Conservation (phyloP, 225 moss, liverwort and hornwort species). For the Rhytidiadelphus loreus region DNA sequence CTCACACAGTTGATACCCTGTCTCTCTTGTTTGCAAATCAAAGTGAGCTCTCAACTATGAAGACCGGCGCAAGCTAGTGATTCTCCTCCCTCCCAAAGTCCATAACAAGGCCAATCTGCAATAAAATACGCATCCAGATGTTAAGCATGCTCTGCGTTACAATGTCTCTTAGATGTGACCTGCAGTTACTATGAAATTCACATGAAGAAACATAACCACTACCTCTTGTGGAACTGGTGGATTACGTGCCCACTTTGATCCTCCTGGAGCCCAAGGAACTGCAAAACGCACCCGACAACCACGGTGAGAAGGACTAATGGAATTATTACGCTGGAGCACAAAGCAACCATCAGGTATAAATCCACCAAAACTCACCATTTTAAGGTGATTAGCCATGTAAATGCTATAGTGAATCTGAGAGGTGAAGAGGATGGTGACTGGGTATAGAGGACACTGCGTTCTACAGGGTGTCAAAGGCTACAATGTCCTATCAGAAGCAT, state of each 20-base stretch:
- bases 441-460: not conserved
- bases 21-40: not conserved
- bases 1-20: not conserved
- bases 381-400: not conserved
- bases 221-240: conserved; percentile 88
- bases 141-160: not conserved
- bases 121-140: not conserved
- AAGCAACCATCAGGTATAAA: not conserved
- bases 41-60: not conserved
- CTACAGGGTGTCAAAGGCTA: not conserved
- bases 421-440: not conserved
- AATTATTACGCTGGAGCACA: not conserved
- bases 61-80: conserved; percentile 1
- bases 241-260: conserved; percentile 85
- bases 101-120: conserved; percentile 40
- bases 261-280: conserved; percentile 90
- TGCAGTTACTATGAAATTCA: not conserved
- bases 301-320: not conserved
- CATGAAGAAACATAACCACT: not conserved
- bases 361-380: not conserved
- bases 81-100: conserved; percentile 47
- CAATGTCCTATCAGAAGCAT: not conserved
- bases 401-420: not conserved
- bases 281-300: not conserved
- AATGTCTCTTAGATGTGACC: not conserved